Evolutionary conservation across 129 eudicot genomes (phyloP).

Genomic region (Logfia minima): DNA sequence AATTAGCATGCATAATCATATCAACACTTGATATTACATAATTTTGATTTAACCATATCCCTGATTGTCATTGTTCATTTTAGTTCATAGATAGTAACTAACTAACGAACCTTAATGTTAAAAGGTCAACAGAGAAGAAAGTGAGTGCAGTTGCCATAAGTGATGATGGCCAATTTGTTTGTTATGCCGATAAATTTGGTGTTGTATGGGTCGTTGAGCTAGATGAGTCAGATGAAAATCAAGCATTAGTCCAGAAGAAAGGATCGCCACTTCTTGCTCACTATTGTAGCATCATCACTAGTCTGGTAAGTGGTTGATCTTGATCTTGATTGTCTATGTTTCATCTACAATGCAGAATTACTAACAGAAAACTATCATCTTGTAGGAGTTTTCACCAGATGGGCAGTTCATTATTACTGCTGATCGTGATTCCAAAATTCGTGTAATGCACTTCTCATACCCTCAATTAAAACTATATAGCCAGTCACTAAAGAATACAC

Average conservation of each 20-base stretch:
- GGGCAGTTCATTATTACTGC: conserved; percentile 79
- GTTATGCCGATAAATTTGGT: conserved; percentile 97
- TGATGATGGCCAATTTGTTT: conserved; percentile 61
- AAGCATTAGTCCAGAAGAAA: conserved; percentile 46
- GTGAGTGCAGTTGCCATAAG: conserved; percentile 92
- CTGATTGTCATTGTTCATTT: not conserved
- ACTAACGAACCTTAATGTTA: not conserved
- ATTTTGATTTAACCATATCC: not conserved
- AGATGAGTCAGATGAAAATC: conserved; percentile 40
- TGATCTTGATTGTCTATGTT: not conserved
- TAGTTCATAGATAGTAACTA: not conserved
- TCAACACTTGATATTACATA: not conserved
- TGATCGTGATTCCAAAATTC: conserved; percentile 97
- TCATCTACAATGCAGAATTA: not conserved
- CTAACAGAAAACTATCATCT: conserved; percentile 20
- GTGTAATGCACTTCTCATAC: conserved; percentile 47
- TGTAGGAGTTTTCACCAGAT: conserved; percentile 89
- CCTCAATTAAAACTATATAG: conserved; percentile 1
- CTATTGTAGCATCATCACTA: conserved; percentile 95
- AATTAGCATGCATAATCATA: not conserved
- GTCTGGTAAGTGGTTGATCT: conserved; percentile 53
- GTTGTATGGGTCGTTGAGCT: conserved; percentile 74
- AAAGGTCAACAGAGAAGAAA: conserved; percentile 86
- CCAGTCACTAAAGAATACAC: not conserved
- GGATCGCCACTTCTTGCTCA: conserved; percentile 78